These are phyloP conservation scores for Mycena kentingensis DNA, from an alignment of 768 basidiomycete species.

Conservation along the genomic window DNA sequence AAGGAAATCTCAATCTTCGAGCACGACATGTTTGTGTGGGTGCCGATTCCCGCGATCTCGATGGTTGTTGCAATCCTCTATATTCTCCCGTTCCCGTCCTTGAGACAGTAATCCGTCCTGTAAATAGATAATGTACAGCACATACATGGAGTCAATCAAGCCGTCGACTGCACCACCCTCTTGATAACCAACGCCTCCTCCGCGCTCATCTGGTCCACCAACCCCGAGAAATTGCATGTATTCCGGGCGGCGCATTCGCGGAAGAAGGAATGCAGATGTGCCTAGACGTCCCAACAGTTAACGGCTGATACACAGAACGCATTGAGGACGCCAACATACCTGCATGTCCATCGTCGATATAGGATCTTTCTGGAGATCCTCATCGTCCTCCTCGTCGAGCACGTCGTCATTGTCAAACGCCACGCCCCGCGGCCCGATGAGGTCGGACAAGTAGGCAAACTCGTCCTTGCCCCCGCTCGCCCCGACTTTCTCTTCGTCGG, in stretches of 20 bases:
- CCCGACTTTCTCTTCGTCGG: slow-evolving; percentile 75
- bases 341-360: slow-evolving; percentile 85
- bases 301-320: not conserved
- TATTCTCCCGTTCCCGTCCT: too few species aligned
- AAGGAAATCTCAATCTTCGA: too few species aligned
- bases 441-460: slow-evolving; percentile 80
- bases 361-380: slow-evolving; percentile 85
- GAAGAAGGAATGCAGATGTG: slow-evolving; percentile 70
- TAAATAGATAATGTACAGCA: not conserved
- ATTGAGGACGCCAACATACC: slow-evolving; percentile 33
- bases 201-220: slow-evolving; percentile 65
- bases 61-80: too few species aligned
- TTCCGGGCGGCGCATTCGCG: slow-evolving; percentile 67
- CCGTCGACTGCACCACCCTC: slow-evolving; percentile 38
- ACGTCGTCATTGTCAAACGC: slow-evolving; percentile 78
- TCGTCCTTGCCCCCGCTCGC: slow-evolving; percentile 70
- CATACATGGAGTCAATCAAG: not conserved
- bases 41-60: too few species aligned
- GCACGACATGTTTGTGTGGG: too few species aligned
- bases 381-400: slow-evolving; percentile 76
- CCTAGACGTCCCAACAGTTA: slow-evolving; percentile 44
- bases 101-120: too few species aligned
- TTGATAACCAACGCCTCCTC: slow-evolving; percentile 74
- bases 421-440: slow-evolving; percentile 73
- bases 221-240: slow-evolving; percentile 58